Conservation (phyloP, 805 yeast genomes). For the Ascoidea rubescens region DNA sequence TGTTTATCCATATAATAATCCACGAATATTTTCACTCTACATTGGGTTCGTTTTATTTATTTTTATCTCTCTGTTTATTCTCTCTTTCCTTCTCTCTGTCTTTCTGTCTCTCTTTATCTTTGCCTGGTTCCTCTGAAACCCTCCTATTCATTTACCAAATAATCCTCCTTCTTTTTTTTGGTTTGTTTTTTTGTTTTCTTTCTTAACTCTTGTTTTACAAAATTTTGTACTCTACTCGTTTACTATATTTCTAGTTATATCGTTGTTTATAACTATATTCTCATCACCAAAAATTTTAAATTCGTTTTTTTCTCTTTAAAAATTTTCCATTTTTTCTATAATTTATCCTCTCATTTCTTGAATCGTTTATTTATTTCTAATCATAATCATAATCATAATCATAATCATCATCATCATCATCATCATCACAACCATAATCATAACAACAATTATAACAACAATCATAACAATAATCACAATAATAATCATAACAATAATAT, state of each 20-base stretch:
- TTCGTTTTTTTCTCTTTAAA: too few relatives aligned
- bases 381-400: too few relatives aligned
- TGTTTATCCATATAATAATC: not conserved
- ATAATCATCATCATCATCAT: too few relatives aligned
- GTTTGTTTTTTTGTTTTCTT: not conserved
- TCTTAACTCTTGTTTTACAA: not conserved
- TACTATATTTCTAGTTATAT: not conserved
- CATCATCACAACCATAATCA: too few relatives aligned
- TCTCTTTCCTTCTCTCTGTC: too few relatives aligned
- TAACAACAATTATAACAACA: too few relatives aligned
- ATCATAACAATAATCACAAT: too few relatives aligned
- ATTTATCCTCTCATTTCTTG: too few relatives aligned
- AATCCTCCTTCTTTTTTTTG: not conserved
- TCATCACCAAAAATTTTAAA: not conserved
- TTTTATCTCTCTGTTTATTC: too few relatives aligned
- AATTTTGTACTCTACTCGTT: not conserved
- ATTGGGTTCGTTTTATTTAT: not conserved
- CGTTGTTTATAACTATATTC: not conserved
- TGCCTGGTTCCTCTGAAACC: not conserved
- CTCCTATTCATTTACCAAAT: not conserved
- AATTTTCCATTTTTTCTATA: not conserved
- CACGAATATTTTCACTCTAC: not conserved
- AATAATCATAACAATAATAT: too few relatives aligned
- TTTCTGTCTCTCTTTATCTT: too few relatives aligned
- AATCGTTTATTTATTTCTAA: too few relatives aligned